phyloP scores from a whole-genome alignment of 2,329 filamentous ascomycete genomes.

The Aureobasidium musti region DNA sequence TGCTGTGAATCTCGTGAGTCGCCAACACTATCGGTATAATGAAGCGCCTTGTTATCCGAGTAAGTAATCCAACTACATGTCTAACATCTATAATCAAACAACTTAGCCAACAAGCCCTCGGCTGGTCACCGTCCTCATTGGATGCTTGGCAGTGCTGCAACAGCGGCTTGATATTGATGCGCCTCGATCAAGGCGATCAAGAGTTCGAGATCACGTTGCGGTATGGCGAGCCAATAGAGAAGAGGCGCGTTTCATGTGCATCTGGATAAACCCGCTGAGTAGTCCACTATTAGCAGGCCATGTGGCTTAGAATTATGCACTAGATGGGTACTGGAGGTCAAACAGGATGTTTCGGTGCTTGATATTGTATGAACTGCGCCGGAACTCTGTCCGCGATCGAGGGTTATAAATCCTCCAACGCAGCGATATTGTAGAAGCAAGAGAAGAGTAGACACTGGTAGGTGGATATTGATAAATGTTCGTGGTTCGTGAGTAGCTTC shows the following conservation, averaged over 20 bases:
- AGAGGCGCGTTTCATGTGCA: slow-evolving; percentile 2
- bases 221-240: not conserved
- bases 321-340: not conserved
- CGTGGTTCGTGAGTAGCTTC: slow-evolving; percentile 8
- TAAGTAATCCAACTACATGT: not conserved
- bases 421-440: not conserved
- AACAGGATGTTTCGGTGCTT: slow-evolving; percentile 1
- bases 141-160: not conserved
- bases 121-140: slow-evolving; percentile 7
- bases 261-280: not conserved
- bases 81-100: not conserved
- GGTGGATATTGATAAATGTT: not conserved
- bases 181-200: slow-evolving; percentile 15
- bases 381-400: slow-evolving; percentile 1
- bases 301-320: not conserved
- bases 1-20: not conserved
- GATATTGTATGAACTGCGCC: not conserved
- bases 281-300: not conserved
- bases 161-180: slow-evolving; percentile 15
- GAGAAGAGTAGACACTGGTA: not conserved
- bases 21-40: not conserved
- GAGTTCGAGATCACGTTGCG: not conserved
- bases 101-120: slow-evolving; percentile 5
- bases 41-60: not conserved
- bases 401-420: not conserved